phyloP scores from a whole-genome alignment of 768 basidiomycete species.

The Serendipita vermifera region DNA sequence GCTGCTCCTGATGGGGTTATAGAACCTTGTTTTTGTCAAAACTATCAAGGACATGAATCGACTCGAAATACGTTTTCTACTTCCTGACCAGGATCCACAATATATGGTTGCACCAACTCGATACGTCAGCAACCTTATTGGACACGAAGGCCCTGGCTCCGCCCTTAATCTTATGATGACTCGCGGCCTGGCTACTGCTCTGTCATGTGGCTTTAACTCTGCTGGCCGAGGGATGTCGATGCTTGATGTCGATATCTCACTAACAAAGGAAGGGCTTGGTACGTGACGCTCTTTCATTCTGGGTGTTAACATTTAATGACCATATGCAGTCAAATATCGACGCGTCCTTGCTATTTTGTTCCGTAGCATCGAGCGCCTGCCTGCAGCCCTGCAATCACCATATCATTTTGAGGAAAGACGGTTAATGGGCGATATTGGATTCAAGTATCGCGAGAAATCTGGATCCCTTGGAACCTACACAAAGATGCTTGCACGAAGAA shows the following conservation, averaged over 20 bases:
- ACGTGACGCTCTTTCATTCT: neutral
- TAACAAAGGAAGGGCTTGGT: neutral
- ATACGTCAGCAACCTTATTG: constrained; percentile 28
- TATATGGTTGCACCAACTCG: constrained; percentile 22
- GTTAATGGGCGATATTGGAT: constrained; percentile 63
- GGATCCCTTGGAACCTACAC: constrained; percentile 72
- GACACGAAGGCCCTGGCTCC: constrained; percentile 24
- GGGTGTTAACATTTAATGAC: neutral
- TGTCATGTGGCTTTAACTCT: neutral
- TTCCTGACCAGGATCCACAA: constrained; percentile 14
- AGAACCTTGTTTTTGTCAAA: constrained; percentile 20
- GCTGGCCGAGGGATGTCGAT: neutral
- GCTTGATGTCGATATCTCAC: neutral
- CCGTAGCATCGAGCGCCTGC: constrained; percentile 65
- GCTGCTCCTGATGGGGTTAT: too few relatives aligned
- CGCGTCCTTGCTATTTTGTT: constrained; percentile 54
- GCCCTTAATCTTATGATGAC: neutral
- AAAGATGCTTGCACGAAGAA: constrained; percentile 54
- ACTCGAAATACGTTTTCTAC: constrained; percentile 24
- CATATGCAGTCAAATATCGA: constrained; percentile 55
- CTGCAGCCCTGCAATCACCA: constrained; percentile 41
- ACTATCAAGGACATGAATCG: constrained; percentile 28
- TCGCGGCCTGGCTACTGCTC: neutral
- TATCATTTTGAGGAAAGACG: constrained; percentile 68
- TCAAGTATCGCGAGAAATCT: constrained; percentile 77